Evolutionary conservation across 179 eudicot species (phyloP).

Genomic region (Amaranthus tricolor): DNA sequence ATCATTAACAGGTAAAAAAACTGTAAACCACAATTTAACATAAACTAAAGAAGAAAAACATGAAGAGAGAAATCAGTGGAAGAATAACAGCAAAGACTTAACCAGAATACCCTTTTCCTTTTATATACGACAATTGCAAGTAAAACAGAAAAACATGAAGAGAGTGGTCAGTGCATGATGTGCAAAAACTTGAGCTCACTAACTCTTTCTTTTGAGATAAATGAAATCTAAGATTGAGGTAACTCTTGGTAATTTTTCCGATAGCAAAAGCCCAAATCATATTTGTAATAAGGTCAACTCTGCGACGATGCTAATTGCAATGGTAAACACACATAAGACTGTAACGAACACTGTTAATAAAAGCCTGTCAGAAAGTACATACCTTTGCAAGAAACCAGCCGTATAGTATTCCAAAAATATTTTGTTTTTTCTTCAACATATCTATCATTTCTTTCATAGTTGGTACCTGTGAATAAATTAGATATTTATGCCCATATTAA

Average conservation of each 20-base stretch:
- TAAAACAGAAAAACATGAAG: too few species aligned
- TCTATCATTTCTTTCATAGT: slow-evolving; percentile 77
- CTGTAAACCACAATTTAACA: not conserved
- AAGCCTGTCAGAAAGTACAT: slow-evolving; percentile 20
- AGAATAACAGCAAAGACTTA: not conserved
- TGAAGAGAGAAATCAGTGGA: not conserved
- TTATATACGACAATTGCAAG: too few species aligned
- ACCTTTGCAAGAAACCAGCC: slow-evolving; percentile 97
- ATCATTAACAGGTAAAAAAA: too few species aligned
- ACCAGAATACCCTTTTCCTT: not conserved
- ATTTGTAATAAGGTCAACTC: not conserved
- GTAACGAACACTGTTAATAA: not conserved
- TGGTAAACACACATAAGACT: not conserved
- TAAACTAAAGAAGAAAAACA: not conserved
- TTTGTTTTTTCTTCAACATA: slow-evolving; percentile 78
- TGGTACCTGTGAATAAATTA: slow-evolving; percentile 53
- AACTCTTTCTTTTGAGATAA: not conserved
- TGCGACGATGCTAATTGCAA: not conserved
- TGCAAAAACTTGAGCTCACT: not conserved
- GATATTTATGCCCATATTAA: not conserved
- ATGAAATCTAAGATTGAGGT: not conserved
- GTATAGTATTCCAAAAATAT: slow-evolving; percentile 69
- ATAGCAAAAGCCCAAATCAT: not conserved
- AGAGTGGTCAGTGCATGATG: too few species aligned
- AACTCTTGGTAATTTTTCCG: not conserved